Evolutionary conservation across 2,329 filamentous ascomycete species (phyloP).

Genomic region (Clarireedia paspali): DNA sequence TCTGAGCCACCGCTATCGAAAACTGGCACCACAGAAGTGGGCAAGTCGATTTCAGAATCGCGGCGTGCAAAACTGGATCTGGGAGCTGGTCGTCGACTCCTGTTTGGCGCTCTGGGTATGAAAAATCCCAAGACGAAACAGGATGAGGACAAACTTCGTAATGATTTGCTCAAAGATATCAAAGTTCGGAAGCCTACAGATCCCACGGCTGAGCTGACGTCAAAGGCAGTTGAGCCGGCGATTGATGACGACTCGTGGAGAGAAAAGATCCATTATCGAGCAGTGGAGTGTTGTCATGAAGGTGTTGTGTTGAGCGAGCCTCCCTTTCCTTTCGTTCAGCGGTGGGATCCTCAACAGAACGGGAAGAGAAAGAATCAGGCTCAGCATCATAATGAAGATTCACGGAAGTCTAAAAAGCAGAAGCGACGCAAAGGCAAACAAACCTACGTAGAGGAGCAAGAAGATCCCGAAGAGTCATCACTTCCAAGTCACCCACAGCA

Average conservation of each 20-base stretch:
- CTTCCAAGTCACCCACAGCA: slow-evolving; percentile 29
- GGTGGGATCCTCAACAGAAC: slow-evolving; percentile 73
- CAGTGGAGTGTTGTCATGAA: slow-evolving; percentile 77
- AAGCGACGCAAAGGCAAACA: slow-evolving; percentile 38
- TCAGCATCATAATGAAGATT: slow-evolving; percentile 35
- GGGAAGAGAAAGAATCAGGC: slow-evolving; percentile 42
- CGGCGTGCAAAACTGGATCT: slow-evolving; percentile 39
- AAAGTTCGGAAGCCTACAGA: slow-evolving; percentile 33
- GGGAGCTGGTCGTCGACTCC: slow-evolving; percentile 55
- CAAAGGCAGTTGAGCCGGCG: slow-evolving; percentile 26
- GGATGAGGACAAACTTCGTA: slow-evolving; percentile 57
- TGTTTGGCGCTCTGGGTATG: slow-evolving; percentile 67
- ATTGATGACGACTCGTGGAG: slow-evolving; percentile 62
- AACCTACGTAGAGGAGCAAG: slow-evolving; percentile 35
- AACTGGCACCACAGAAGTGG: neutral
- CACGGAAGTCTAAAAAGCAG: slow-evolving; percentile 39
- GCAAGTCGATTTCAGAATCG: neutral
- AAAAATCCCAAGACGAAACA: slow-evolving; percentile 59
- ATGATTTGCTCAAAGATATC: slow-evolving; percentile 49
- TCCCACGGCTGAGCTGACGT: slow-evolving; percentile 9
- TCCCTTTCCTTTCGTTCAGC: slow-evolving; percentile 82
- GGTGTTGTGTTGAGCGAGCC: slow-evolving; percentile 63
- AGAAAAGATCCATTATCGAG: slow-evolving; percentile 63
- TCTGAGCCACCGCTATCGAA: slow-evolving; percentile 5
- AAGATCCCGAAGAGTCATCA: slow-evolving; percentile 30